phyloP scores from a whole-genome alignment of 257 asterid species.

The Solanum chmielewskii region DNA sequence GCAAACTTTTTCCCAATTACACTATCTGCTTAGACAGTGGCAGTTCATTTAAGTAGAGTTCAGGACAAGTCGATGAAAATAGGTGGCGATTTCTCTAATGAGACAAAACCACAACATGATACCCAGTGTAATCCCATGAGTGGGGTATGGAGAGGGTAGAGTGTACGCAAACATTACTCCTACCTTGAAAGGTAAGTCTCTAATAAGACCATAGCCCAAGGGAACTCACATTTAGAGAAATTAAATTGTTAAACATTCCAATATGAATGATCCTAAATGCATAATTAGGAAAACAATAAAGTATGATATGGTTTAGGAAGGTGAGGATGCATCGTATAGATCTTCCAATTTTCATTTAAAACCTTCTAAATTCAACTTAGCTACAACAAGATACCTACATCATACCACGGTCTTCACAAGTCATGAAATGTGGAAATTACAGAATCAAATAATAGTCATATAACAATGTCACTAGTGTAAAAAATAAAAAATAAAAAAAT shows the following conservation, averaged over 20 bases:
- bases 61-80: background rate
- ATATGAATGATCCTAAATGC: background rate
- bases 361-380: background rate
- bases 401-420: background rate
- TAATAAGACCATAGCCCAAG: background rate
- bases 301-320: background rate
- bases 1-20: background rate
- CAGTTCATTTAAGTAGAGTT: background rate
- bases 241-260: background rate
- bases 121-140: background rate
- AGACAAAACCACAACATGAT: background rate
- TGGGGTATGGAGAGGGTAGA: background rate
- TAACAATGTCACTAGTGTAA: too few species aligned
- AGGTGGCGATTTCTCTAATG: background rate
- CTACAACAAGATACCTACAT: background rate
- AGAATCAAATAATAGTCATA: background rate
- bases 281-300: background rate
- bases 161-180: background rate
- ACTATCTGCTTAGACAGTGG: background rate
- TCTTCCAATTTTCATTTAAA: background rate
- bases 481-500: background rate
- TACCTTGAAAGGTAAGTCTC: background rate
- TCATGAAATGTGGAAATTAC: background rate
- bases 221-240: background rate
- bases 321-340: background rate